Evolutionary conservation across 106 monocot species (phyloP), one percentile per base, ranked within the genome.

Genomic region (Cymbidium sinense): DNA sequence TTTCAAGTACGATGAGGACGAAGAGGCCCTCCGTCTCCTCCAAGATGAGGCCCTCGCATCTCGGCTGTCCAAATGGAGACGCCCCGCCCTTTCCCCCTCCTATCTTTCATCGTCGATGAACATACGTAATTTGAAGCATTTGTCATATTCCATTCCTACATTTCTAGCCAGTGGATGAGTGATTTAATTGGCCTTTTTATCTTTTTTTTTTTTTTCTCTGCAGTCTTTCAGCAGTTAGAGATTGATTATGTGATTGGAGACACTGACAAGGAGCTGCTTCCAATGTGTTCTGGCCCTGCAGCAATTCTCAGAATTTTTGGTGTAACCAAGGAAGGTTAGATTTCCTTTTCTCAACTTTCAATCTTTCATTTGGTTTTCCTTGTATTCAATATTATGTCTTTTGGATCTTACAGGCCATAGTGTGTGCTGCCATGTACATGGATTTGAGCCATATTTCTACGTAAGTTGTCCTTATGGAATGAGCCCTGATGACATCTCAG

Each of bases 381-480:
- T 13, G 12, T 39, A 23, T 67, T 11, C 13, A 10, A 50, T 34
- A 69, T 50, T 71, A 21, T 75, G 67, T 43, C 34, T 70, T 88
- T 81, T 28, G 41, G 34, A 7, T 78, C 64, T 36, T 29, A 29
- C 70, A 98, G 98, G 95, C 39, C 92, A 99, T 74, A 99, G 99
- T 55, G 92, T 99, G 27, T 99, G 99, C 81, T 99, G 95, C 78
- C 87, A 85, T 76, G 90, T 95, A 19, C 95, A 99, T 79, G 99
- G 99, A 65, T 99, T 99, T 73, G 99, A 99, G 80, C 99, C 99
- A 19, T 99, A 99, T 78, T 99, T 99, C 86, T 99, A 95, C 75
- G 85, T 99, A 15, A 71, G 86, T 76, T 99, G 95, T 64, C 99
- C 92, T 28, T 50, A 76, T 0, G 99, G 92, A 76, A 95, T 99